Percentiles rank a stretch among this genome's conserved stretches.
phyloP scores from a whole-genome alignment of 1,284 basidiomycete genomes.

The Kalmanozyma brasiliensis region DNA sequence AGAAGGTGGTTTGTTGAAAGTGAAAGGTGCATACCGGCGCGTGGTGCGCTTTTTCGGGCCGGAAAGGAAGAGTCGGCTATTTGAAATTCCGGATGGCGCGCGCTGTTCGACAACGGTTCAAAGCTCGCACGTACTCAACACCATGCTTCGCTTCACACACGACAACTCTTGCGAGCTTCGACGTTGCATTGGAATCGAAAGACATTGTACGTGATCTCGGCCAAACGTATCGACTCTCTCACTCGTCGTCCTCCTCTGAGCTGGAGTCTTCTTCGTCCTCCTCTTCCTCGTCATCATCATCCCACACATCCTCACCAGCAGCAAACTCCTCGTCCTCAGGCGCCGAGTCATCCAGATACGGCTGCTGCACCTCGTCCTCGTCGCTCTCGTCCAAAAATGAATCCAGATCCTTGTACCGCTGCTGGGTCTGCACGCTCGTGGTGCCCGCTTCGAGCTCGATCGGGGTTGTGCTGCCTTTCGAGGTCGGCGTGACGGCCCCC shows the following conservation, averaged over 20 bases:
- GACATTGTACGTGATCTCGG: too few species aligned
- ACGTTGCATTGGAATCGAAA: too few species aligned
- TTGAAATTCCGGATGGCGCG: too few species aligned
- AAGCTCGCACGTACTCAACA: too few species aligned
- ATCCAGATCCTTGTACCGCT: constrained; percentile 61
- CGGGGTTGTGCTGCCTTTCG: constrained; percentile 20
- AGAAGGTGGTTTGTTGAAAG: not conserved
- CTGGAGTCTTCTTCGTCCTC: constrained; percentile 23
- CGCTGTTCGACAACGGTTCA: too few species aligned
- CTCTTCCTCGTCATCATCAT: constrained; percentile 23
- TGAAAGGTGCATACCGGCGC: too few species aligned
- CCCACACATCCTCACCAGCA: constrained; percentile 14
- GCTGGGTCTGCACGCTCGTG: constrained; percentile 12
- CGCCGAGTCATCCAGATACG: constrained; percentile 45
- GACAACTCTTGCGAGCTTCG: too few species aligned
- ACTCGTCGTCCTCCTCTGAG: constrained; percentile 16
- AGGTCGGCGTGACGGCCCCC: constrained; percentile 9
- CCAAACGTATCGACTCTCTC: too few species aligned
- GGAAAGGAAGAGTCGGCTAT: too few species aligned
- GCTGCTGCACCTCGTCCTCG: constrained; percentile 37
- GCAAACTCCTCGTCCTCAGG: constrained; percentile 57
- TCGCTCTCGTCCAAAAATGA: constrained; percentile 61
- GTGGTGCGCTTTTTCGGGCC: too few species aligned
- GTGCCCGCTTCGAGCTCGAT: constrained; percentile 32
- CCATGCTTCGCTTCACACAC: too few species aligned